Base-by-base conservation (phyloP, 2,329 filamentous ascomycete species). In the Ophiocordyceps camponoti-saundersi region DNA sequence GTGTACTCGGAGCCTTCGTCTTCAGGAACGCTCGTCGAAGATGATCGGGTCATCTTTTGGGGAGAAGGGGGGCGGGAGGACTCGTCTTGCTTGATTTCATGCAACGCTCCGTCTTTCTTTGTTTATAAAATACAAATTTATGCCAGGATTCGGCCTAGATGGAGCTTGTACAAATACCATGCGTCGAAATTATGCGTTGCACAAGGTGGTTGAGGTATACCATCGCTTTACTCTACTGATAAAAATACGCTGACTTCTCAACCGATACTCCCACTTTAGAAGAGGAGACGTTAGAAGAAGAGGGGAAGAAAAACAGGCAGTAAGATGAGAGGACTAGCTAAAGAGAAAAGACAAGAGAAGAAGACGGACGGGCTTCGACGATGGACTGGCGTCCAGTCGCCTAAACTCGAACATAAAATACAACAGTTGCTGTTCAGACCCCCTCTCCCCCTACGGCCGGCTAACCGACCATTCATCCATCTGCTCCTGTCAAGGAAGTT, bases 1-100 rank as follows among this genome's bases (percentile, higher is more conserved):
- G 90, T n/a, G 80, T 95, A 16, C 80, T 96, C 16, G 92, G 90
- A 32, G 88, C 87, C 15, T 77, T 96, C 58, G 63, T 98, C 52
- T 75, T 96, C 61, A 82, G 79, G 65, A 85, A 87, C 51, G 75
- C 80, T 53, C 78, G 78, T 65, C 80, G 67, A 61, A 68, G 72
- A 58, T 77, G 58, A 53, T 18, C 12, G 16, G 15, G 2, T n/a
- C 16, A 11, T 7, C 16, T 5, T 20, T 6, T 41, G 23, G 23
- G 23, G 23, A 26, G 23, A 4, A 8, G 23, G 8, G 23, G 23
- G 23, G 23, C 7, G 11, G 10, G 15, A 16, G 36, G 36, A 16
- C 36, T 20, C 16, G 16, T 18, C 36, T 16, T 39, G 23, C 23
- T 26, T 26, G 23, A 26, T 8, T 26, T 39, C 36, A 39, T 39